Conservation (phyloP, 495 filamentous ascomycete species). For the Chaetomidium leptoderma region DNA sequence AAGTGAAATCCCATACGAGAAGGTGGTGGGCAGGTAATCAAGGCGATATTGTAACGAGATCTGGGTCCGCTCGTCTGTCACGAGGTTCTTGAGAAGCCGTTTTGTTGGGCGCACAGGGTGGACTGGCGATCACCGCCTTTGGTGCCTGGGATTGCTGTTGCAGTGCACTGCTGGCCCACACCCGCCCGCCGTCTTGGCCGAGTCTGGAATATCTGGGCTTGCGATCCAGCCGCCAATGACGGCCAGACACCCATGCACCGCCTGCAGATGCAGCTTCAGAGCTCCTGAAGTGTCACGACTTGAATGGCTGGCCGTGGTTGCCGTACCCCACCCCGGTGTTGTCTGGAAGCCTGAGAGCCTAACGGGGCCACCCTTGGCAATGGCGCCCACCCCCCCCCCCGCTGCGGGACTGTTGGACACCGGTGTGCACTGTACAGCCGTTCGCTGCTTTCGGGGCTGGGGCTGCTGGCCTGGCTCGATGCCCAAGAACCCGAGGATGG, state of each 20-base stretch:
- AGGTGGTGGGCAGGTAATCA: slow-evolving; percentile 15
- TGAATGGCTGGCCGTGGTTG: slow-evolving; percentile 30
- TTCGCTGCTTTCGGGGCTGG: no score
- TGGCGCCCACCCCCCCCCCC: slow-evolving; percentile 10
- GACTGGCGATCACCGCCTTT: slow-evolving; percentile 13
- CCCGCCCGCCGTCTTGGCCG: slow-evolving; percentile 9
- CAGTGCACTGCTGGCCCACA: background rate
- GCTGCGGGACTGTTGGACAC: slow-evolving; percentile 20
- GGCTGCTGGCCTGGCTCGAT: slow-evolving; percentile 6
- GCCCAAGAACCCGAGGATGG: slow-evolving; percentile 18
- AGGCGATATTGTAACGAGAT: slow-evolving; percentile 19
- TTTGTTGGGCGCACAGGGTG: no score
- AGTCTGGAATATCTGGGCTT: slow-evolving; percentile 14
- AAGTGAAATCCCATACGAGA: slow-evolving; percentile 6
- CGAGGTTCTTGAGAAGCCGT: no score
- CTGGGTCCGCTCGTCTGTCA: slow-evolving; percentile 15
- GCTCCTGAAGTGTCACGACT: slow-evolving; percentile 32
- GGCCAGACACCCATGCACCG: slow-evolving; percentile 23
- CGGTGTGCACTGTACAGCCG: slow-evolving; percentile 28
- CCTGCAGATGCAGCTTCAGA: slow-evolving; percentile 31
- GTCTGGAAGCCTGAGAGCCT: slow-evolving; percentile 33
- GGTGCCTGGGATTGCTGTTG: slow-evolving; percentile 10
- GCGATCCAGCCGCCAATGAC: slow-evolving; percentile 19
- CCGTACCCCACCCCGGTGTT: slow-evolving; percentile 22
- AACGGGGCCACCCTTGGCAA: slow-evolving; percentile 19